Base-by-base conservation (phyloP, 2,329 filamentous ascomycete species). In the Fusarium abutilonis region DNA sequence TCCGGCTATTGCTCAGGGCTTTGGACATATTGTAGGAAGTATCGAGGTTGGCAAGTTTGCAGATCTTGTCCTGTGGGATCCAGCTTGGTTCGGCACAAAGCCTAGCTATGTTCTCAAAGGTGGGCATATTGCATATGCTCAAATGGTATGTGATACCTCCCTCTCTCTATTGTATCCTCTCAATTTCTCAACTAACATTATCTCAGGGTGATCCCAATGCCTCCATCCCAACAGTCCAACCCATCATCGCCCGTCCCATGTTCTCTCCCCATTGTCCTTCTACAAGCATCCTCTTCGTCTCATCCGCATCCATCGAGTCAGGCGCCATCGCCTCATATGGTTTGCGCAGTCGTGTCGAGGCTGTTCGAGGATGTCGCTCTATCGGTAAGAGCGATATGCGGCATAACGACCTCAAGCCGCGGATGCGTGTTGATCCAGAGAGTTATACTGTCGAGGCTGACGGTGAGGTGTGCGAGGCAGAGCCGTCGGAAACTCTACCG, bases 341-440 rank as follows among this genome's bases (percentile, higher is more conserved):
- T 3, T 80, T 98, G 60, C 84, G 83, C 69, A 96, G 93, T 76
- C 86, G 91, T 42, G 79, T 97, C 63, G 91, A 95, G 78, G 80
- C 91, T 4, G 92, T 97, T 44, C 88, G 83, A 72, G 85, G 85
- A 52, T 96, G 93, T 75, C 83, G 93, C 56, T 84, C 76, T 29
- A 83, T 97, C 40, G 82, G 88, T 39, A 97, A 97, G 83, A 82
- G 78, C 69, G 91, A 97, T 76, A 97, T 97, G 93, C 93, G 92
- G 72, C 93, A 87, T 76, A 97, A 97, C 75, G 87, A 92, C 71
- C 77, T 78, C 51, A 92, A 87, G 86, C 94, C 94, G 13, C 86
- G 83, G 78, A 97, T 98, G 91, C 87, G 82, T 70, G 93, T 98
- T 58, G 93, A 98, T 75, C 91, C 94, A 6, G 94, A 98, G 82